A percentile compares a stretch with the other conserved stretches of the same genome.
phyloP scores from a whole-genome alignment of 345 rosid genomes.

The Acer negundo region DNA sequence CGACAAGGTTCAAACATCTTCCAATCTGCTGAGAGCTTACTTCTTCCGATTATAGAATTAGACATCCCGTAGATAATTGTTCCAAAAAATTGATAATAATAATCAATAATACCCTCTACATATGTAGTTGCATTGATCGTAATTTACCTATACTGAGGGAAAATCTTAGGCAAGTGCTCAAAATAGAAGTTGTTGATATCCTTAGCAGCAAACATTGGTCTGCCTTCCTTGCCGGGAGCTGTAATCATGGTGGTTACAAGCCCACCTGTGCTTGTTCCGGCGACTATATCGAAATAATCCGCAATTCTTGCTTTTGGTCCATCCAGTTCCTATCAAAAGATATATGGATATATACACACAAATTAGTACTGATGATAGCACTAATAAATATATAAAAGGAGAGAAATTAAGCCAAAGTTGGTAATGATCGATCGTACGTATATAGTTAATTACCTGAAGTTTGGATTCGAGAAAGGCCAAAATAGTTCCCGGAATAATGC shows the following conservation, averaged over 20 bases:
- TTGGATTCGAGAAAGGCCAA: slow-evolving; percentile 20
- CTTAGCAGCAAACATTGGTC: slow-evolving; percentile 18
- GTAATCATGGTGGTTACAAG: slow-evolving; percentile 10
- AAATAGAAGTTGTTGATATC: slow-evolving; percentile 22
- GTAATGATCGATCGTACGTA: too few species aligned
- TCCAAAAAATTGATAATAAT: too few species aligned
- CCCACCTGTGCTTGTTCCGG: slow-evolving; percentile 25
- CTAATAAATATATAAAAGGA: too few species aligned
- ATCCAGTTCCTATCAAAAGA: slow-evolving; percentile 5
- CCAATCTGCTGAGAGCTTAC: too few species aligned
- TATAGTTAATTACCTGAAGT: slow-evolving; percentile 2
- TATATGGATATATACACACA: too few species aligned
- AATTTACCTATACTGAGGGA: slow-evolving; percentile 18
- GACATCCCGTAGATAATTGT: too few species aligned
- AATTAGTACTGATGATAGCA: too few species aligned
- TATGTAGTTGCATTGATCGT: too few species aligned
- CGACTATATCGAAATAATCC: slow-evolving; percentile 16
- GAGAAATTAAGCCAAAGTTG: too few species aligned
- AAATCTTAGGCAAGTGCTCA: slow-evolving; percentile 17
- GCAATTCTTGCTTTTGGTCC: slow-evolving; percentile 14
- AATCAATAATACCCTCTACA: too few species aligned
- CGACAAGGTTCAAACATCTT: too few species aligned
- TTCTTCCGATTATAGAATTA: too few species aligned
- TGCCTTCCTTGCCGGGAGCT: slow-evolving; percentile 7
- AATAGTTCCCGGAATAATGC: slow-evolving; percentile 24